Conservation (phyloP, 352 stramenopile genomes). For the Blastocystis sp. region DNA sequence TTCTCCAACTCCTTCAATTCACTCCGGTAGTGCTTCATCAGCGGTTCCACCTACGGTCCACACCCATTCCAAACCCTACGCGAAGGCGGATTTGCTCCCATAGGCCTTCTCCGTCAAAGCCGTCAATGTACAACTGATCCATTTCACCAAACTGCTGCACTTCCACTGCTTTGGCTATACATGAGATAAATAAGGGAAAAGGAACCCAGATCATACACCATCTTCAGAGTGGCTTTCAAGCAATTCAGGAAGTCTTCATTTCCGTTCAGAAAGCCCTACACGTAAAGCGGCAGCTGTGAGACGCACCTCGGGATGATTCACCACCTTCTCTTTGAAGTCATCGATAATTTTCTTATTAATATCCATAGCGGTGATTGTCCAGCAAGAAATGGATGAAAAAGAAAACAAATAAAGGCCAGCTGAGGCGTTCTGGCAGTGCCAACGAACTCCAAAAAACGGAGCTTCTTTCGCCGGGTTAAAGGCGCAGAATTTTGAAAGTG, state of each 20-base stretch:
- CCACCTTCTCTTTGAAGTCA: slow-evolving; percentile 47
- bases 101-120: slow-evolving; percentile 59
- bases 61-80: background rate
- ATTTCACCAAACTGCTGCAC: slow-evolving; percentile 30
- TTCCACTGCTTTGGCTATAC: background rate
- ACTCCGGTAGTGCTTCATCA: slow-evolving; percentile 24
- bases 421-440: background rate
- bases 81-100: slow-evolving; percentile 43
- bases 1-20: slow-evolving; percentile 35
- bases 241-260: slow-evolving; percentile 32
- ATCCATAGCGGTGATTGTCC: background rate
- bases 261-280: slow-evolving; percentile 44
- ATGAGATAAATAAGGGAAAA: background rate
- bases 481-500: background rate
- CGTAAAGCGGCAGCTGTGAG: background rate
- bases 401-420: slow-evolving; percentile 5
- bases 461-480: background rate
- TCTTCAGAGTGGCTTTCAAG: slow-evolving; percentile 12
- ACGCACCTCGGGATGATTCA: slow-evolving; percentile 38
- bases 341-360: slow-evolving; percentile 12
- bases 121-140: slow-evolving; percentile 43
- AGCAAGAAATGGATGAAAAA: background rate
- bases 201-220: slow-evolving; percentile 35
- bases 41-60: background rate
- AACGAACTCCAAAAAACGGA: background rate